These are phyloP conservation scores for Cladorrhinum sp. DNA, from an alignment of 2,329 filamentous ascomycete genomes.

Conservation along the genomic window DNA sequence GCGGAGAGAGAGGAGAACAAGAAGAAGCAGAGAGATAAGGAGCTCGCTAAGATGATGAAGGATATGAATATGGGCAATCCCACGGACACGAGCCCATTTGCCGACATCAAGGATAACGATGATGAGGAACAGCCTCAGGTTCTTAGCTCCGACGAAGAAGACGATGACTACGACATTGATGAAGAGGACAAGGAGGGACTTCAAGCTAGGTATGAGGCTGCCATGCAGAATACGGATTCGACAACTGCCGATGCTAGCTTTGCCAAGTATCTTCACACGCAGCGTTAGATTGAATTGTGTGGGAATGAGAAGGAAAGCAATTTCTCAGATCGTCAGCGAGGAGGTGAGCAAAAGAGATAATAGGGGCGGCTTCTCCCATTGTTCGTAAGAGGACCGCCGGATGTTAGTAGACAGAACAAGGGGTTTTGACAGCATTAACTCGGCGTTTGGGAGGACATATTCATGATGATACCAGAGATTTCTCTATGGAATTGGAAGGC, in stretches of 20 bases:
- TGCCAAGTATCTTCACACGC: conserved; percentile 55
- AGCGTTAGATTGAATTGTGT: conserved; percentile 19
- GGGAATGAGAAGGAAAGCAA: not conserved
- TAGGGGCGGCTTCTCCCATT: too few species aligned
- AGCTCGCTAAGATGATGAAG: conserved; percentile 90
- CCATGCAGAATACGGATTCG: conserved; percentile 58
- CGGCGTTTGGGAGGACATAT: not conserved
- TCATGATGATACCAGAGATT: not conserved
- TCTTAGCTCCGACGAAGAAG: conserved; percentile 49
- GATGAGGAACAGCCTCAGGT: conserved; percentile 40
- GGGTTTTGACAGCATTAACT: conserved; percentile 19
- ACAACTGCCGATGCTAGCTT: conserved; percentile 57
- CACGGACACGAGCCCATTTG: conserved; percentile 25
- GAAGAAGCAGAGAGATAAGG: conserved; percentile 67
- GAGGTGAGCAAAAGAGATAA: too few species aligned
- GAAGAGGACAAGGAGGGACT: conserved; percentile 64
- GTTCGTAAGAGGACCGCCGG: too few species aligned
- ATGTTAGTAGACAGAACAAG: too few species aligned
- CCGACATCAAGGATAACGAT: conserved; percentile 39
- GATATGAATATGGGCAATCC: conserved; percentile 65
- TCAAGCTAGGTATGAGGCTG: conserved; percentile 72
- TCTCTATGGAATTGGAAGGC: too few species aligned
- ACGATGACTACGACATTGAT: conserved; percentile 59
- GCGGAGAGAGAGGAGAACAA: conserved; percentile 75
- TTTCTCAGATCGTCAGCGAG: too few species aligned